Conservation (phyloP, 2,329 filamentous ascomycete species). For the Exophiala xenobiotica region DNA sequence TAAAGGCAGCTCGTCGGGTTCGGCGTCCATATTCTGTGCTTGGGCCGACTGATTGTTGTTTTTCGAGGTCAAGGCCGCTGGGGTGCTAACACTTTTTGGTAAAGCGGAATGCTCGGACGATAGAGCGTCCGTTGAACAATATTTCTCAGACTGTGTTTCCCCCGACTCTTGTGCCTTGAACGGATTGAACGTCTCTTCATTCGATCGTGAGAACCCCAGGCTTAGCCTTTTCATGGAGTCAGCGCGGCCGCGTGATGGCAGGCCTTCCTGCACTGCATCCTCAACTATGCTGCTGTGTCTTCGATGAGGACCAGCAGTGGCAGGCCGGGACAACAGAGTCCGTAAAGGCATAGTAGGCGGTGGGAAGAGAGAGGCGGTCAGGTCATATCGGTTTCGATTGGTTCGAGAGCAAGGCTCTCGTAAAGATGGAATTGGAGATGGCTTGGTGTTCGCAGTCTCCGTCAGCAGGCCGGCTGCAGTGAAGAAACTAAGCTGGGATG, state of each 20-base stretch:
- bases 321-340: conserved; percentile 20
- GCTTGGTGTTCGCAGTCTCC: not conserved
- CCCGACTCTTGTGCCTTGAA: conserved; percentile 22
- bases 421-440: not conserved
- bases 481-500: not conserved
- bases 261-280: conserved; percentile 10
- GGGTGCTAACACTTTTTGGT: conserved; percentile 8
- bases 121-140: not conserved
- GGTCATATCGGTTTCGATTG: not conserved
- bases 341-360: conserved; percentile 20
- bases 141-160: conserved; percentile 3
- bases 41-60: conserved; percentile 2
- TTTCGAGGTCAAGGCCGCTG: not conserved
- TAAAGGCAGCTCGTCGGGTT: conserved; percentile 32
- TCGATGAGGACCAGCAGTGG: conserved; percentile 14
- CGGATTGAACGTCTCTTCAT: conserved; percentile 20
- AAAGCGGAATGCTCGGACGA: not conserved
- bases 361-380: not conserved
- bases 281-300: conserved; percentile 23
- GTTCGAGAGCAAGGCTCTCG: not conserved
- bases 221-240: conserved; percentile 27
- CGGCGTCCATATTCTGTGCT: not conserved
- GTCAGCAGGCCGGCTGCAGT: conserved; percentile 2
- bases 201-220: conserved; percentile 23
- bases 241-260: conserved; percentile 13